These are phyloP conservation scores for Citeromyces siamensis DNA, from an alignment of 1,139 yeast genomes.

Conservation along the genomic window DNA sequence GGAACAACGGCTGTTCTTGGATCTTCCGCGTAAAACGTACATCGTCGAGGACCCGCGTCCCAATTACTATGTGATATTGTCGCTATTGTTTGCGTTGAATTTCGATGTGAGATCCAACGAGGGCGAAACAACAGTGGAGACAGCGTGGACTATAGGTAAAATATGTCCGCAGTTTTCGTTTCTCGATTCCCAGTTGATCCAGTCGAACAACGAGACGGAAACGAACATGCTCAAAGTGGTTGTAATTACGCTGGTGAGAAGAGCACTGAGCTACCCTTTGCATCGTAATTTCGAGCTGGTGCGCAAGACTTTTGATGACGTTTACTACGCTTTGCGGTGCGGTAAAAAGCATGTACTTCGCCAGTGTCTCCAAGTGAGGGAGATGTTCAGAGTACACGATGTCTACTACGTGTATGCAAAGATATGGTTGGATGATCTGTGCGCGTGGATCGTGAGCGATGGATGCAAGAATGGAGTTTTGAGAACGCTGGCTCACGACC, in stretches of 20 bases:
- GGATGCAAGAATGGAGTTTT: slow-evolving; percentile 35
- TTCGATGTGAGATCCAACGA: slow-evolving; percentile 56
- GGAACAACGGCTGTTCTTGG: slow-evolving; percentile 56
- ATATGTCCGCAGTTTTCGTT: slow-evolving; percentile 65
- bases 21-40: slow-evolving; percentile 54
- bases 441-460: slow-evolving; percentile 65
- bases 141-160: slow-evolving; percentile 91
- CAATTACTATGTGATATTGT: slow-evolving; percentile 46
- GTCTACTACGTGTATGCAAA: slow-evolving; percentile 81
- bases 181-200: slow-evolving; percentile 46
- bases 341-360: slow-evolving; percentile 61
- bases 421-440: slow-evolving; percentile 68
- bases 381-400: slow-evolving; percentile 74
- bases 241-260: slow-evolving; percentile 47
- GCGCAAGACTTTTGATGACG: slow-evolving; percentile 64
- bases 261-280: slow-evolving; percentile 72
- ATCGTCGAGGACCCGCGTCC: slow-evolving; percentile 39
- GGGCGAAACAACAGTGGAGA: slow-evolving; percentile 76
- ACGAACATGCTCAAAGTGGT: slow-evolving; percentile 32
- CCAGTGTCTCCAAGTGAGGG: slow-evolving; percentile 46
- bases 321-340: slow-evolving; percentile 45
- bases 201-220: slow-evolving; percentile 23
- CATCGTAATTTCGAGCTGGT: slow-evolving; percentile 59
- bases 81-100: slow-evolving; percentile 58
- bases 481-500: slow-evolving; percentile 55